Evolutionary conservation across 225 moss, liverwort and hornwort species (phyloP).

Genomic region (Marchantia paleacea): DNA sequence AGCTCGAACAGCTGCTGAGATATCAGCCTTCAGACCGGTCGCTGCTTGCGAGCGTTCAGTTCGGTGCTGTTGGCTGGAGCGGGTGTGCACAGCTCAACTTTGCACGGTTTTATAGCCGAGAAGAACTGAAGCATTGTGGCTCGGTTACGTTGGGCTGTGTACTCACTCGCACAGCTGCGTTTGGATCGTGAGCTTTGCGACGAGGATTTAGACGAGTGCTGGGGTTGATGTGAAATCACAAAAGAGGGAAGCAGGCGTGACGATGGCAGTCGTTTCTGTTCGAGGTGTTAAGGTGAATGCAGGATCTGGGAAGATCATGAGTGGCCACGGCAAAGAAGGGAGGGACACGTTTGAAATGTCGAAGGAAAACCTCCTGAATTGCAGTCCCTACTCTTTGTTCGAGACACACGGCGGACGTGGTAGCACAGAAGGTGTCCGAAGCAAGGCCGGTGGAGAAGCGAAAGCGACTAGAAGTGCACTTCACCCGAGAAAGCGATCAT

Average conservation of each 20-base stretch:
- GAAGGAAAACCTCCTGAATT: slow-evolving; percentile 39
- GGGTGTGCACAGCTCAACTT: no score
- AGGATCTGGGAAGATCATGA: slow-evolving; percentile 28
- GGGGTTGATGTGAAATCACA: no score
- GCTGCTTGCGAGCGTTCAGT: no score
- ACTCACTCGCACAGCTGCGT: no score
- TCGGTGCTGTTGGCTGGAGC: no score
- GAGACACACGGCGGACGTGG: slow-evolving; percentile 17
- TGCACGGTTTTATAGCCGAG: not conserved
- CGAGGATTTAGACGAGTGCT: not conserved
- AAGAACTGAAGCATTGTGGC: not conserved
- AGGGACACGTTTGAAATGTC: slow-evolving; percentile 2
- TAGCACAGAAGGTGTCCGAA: not conserved
- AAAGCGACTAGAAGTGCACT: slow-evolving; percentile 11
- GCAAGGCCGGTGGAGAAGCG: not conserved
- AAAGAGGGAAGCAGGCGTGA: no score
- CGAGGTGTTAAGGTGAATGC: slow-evolving; percentile 11
- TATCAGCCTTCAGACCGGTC: no score
- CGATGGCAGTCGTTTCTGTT: slow-evolving; percentile 26
- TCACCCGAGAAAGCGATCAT: slow-evolving; percentile 28
- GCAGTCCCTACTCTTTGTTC: slow-evolving; percentile 30
- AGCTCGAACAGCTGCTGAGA: no score
- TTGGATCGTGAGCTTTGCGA: no score
- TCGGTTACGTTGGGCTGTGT: no score
- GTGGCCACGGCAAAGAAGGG: slow-evolving; percentile 12